Conservation (phyloP, 352 stramenopile genomes). For the Thraustochytrium striatum region DNA sequence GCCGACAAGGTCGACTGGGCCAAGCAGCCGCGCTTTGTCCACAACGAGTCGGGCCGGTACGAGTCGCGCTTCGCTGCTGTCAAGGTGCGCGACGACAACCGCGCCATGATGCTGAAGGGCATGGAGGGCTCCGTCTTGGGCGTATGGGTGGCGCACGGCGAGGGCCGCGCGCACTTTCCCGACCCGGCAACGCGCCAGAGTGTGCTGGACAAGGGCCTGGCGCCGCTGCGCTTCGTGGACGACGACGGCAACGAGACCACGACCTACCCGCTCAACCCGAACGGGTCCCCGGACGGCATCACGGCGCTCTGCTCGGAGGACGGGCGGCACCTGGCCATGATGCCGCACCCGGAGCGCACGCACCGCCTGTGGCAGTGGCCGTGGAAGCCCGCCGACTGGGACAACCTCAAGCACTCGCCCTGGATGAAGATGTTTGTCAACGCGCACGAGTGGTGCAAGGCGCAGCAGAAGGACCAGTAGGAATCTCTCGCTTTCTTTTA, state of each 20-base stretch:
- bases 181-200: conserved; percentile 78
- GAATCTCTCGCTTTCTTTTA: no score
- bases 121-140: conserved; percentile 94
- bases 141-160: conserved; percentile 94
- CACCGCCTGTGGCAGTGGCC: conserved; percentile 97
- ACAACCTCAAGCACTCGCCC: conserved; percentile 68
- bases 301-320: conserved; percentile 92
- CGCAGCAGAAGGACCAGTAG: no score
- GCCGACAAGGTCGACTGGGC: conserved; percentile 50
- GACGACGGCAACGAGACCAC: conserved; percentile 87
- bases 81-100: conserved; percentile 83
- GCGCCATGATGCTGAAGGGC: conserved; percentile 92
- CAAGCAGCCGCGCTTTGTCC: conserved; percentile 89
- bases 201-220: conserved; percentile 82
- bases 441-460: conserved; percentile 89
- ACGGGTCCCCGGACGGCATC: conserved; percentile 93
- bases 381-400: conserved; percentile 74
- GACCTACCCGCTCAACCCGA: conserved; percentile 98
- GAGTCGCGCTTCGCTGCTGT: conserved; percentile 95
- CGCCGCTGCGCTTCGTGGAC: conserved; percentile 93
- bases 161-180: conserved; percentile 92
- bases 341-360: conserved; percentile 97
- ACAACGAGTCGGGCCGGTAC: conserved; percentile 94
- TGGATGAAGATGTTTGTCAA: conserved; percentile 99
- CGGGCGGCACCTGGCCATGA: conserved; percentile 95